Evolutionary conservation across 2,329 filamentous ascomycete genomes (phyloP).

Genomic region (Talaromyces sp.): DNA sequence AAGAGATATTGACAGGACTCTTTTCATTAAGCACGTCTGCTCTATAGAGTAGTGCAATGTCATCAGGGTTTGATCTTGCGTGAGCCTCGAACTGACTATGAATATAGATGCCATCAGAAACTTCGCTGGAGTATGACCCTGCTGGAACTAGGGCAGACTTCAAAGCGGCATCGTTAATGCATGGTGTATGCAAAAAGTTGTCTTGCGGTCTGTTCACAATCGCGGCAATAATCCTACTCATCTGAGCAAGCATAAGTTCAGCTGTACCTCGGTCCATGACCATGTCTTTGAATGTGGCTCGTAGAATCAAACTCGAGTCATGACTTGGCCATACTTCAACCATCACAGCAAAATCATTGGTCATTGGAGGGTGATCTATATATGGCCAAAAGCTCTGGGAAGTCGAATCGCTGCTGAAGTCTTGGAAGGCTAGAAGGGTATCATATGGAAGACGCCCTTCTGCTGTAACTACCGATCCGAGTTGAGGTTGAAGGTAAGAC

Average conservation of each 20-base stretch:
- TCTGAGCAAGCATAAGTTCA: conserved; percentile 21
- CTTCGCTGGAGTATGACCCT: conserved; percentile 11
- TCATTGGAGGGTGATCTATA: conserved; percentile 22
- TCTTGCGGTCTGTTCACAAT: conserved; percentile 19
- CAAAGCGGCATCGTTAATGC: conserved; percentile 1
- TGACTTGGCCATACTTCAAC: conserved; percentile 23
- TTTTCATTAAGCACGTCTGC: conserved; percentile 18
- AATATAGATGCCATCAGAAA: conserved; percentile 11
- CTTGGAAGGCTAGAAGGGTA: conserved; percentile 30
- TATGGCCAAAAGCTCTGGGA: conserved; percentile 15
- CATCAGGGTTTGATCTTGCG: conserved; percentile 19
- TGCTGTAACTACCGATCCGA: conserved; percentile 18
- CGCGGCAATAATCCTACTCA: conserved; percentile 21
- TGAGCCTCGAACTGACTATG: conserved; percentile 25
- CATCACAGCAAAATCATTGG: conserved; percentile 27
- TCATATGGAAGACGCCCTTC: conserved; percentile 28
- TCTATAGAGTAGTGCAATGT: conserved; percentile 24
- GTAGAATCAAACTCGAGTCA: conserved; percentile 20
- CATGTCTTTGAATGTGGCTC: conserved; percentile 21
- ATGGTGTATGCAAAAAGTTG: conserved; percentile 15
- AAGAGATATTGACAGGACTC: conserved; percentile 16
- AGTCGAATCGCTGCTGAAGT: conserved; percentile 18
- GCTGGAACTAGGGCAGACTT: conserved; percentile 12
- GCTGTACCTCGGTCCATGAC: conserved; percentile 19
- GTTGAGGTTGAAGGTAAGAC: conserved; percentile 18